A percentile compares a stretch with the other conserved stretches of the same genome.
These are phyloP conservation scores for Eustoma russellianum DNA, from an alignment of 257 asterid species.

Conservation along the genomic window DNA sequence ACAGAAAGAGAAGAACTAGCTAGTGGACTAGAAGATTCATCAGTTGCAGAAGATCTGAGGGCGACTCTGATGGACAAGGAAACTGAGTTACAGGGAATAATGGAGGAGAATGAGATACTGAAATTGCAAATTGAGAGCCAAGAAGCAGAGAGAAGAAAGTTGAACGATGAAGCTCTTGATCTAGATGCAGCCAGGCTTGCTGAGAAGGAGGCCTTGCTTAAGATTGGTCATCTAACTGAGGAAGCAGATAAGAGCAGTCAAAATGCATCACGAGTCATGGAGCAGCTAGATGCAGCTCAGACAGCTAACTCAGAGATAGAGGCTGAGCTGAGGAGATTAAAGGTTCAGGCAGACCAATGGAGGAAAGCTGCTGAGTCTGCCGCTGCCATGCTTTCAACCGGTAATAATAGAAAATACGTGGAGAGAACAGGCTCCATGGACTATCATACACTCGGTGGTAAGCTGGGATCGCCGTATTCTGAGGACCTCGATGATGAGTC, in stretches of 20 bases:
- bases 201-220: slow-evolving; percentile 52
- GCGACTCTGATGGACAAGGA: slow-evolving; percentile 41
- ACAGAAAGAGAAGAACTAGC: slow-evolving; percentile 19
- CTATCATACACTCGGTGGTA: slow-evolving; percentile 59
- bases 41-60: slow-evolving; percentile 36
- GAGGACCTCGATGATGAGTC: slow-evolving; percentile 69
- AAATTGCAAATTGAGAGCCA: slow-evolving; percentile 42
- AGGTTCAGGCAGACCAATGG: slow-evolving; percentile 94
- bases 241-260: slow-evolving; percentile 60
- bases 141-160: slow-evolving; percentile 30
- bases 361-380: slow-evolving; percentile 97
- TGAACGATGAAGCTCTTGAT: slow-evolving; percentile 35
- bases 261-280: slow-evolving; percentile 40
- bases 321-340: slow-evolving; percentile 65
- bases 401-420: slow-evolving; percentile 44
- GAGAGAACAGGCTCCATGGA: slow-evolving; percentile 54
- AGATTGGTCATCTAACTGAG: slow-evolving; percentile 52
- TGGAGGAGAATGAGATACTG: slow-evolving; percentile 49
- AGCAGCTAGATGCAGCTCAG: slow-evolving; percentile 76
- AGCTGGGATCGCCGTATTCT: slow-evolving; percentile 38
- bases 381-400: slow-evolving; percentile 64
- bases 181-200: slow-evolving; percentile 44
- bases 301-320: slow-evolving; percentile 61
- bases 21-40: slow-evolving; percentile 21
- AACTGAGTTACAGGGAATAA: slow-evolving; percentile 30